Base-by-base conservation (phyloP, 805 yeast genomes). In the Hanseniaspora vineae region DNA sequence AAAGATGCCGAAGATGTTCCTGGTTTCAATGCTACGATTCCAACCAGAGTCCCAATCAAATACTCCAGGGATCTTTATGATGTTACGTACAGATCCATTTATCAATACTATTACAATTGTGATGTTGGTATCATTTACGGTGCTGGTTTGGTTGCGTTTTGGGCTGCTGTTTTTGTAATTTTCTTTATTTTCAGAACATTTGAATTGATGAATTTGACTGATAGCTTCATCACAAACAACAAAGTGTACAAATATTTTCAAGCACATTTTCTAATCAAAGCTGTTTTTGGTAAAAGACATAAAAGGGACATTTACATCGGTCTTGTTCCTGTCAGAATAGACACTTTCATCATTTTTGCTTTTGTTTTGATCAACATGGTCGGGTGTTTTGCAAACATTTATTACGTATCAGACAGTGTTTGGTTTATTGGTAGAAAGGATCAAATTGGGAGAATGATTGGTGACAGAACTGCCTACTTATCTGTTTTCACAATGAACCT, bases 381-480 rank as follows among this genome's bases (percentile, higher is more conserved):
- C 13, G 50, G 50, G 35, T 17, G 42, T 32, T 46, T 52, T 37
- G 47, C 49, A 13, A 49, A 51, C 35, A 53, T 51, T 42, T 43
- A 46, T 18, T 50, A 44, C 45, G 20, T 32, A 23, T 39, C 40
- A n/a, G 31, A 47, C n/a, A 42, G 49, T 18, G 20, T 31, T 14
- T 35, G 39, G n/a, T 51, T 46, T 48, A 2, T 29, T 6, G 19
- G 17, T 2, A 46, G 42, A 23, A 14, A 31, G 19, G 17, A 35
- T 13, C 56, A 52, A 31, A 19, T 54, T 1, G 39, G 51, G 9
- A 44, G 55, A 37, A 52, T 49, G 31, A 33, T 78, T 18, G 78
- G 73, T 37, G 80, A 76, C 58, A 66, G 82, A 59, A 62, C 75
- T 10, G 80, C 73, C 31, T 50, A 75, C 15, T 58, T 72, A 52